A percentile compares a stretch with the other conserved stretches of the same genome.
Conservation (phyloP, 2,329 filamentous ascomycete genomes). For the Lachnellula occidentalis region DNA sequence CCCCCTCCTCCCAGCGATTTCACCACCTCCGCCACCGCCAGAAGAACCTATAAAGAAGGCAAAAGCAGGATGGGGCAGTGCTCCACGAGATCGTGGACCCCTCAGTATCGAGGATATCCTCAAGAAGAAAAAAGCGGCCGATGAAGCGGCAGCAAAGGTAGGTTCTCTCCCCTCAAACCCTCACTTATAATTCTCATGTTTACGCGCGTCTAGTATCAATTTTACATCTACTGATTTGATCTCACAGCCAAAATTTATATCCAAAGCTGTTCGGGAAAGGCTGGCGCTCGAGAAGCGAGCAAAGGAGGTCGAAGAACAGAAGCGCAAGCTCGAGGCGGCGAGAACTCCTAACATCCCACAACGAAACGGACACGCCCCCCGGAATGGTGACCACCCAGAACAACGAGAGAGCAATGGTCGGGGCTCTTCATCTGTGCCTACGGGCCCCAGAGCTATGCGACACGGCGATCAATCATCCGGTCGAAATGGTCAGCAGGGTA, state of each 20-base stretch:
- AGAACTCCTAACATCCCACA: conserved; percentile 16
- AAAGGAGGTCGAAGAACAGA: conserved; percentile 63
- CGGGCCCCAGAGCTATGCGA: conserved; percentile 66
- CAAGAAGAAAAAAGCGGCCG: conserved; percentile 77
- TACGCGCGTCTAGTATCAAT: conserved; percentile 24
- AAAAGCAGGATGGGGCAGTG: conserved; percentile 46
- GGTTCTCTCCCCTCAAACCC: conserved; percentile 11
- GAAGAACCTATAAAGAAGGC: conserved; percentile 39
- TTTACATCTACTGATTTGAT: conserved; percentile 18
- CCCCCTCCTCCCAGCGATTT: conserved; percentile 27
- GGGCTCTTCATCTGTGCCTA: conserved; percentile 47
- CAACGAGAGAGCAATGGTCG: conserved; percentile 24
- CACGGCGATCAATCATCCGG: conserved; percentile 39
- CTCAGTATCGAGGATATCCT: conserved; percentile 83
- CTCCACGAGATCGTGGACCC: conserved; percentile 39
- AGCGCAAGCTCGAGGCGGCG: conserved; percentile 39
- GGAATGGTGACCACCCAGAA: conserved; percentile 18
- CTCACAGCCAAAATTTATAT: conserved; percentile 70
- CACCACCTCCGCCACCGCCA: conserved; percentile 39
- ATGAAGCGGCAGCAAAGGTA: conserved; percentile 75
- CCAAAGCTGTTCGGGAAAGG: conserved; percentile 75
- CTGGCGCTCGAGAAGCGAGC: conserved; percentile 71
- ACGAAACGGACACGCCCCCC: conserved; percentile 21
- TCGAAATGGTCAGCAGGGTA: conserved; percentile 13
- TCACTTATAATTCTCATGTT: conserved; percentile 25